Evolutionary conservation across 306 rosid genomes (phyloP).

Genomic region (Lathyrus sativus): DNA sequence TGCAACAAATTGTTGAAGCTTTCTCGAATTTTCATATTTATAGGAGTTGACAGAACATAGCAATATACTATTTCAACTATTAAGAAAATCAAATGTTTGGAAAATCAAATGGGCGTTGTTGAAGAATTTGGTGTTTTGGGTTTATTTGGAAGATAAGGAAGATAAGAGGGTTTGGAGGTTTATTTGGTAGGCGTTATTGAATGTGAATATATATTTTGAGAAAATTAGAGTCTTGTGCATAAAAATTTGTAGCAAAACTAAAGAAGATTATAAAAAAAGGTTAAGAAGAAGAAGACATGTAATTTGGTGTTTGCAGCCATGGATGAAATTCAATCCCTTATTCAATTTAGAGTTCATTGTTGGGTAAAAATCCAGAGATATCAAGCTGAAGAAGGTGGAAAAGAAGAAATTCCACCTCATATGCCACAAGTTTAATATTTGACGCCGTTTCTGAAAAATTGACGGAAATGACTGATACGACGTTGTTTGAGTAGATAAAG

Average conservation of each 20-base stretch:
- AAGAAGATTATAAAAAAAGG: neutral
- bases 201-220: neutral
- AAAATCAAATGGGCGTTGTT: conserved; percentile 1
- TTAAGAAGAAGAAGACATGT: neutral
- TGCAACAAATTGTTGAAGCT: neutral
- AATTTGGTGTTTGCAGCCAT: no score
- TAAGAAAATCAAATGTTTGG: neutral
- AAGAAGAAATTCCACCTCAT: no score
- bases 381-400: no score
- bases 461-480: no score
- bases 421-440: no score
- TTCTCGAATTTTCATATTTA: neutral
- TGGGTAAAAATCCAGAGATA: no score
- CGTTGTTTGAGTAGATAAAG: no score
- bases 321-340: no score
- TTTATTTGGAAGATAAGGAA: neutral
- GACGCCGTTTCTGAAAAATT: no score
- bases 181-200: neutral
- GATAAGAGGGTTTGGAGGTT: neutral
- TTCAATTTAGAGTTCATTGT: no score
- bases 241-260: neutral
- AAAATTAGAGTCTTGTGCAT: neutral
- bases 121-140: neutral
- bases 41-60: neutral
- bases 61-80: neutral